Evolutionary conservation across 2,329 filamentous ascomycete genomes (phyloP).

Genomic region (Aspergillus sp.): DNA sequence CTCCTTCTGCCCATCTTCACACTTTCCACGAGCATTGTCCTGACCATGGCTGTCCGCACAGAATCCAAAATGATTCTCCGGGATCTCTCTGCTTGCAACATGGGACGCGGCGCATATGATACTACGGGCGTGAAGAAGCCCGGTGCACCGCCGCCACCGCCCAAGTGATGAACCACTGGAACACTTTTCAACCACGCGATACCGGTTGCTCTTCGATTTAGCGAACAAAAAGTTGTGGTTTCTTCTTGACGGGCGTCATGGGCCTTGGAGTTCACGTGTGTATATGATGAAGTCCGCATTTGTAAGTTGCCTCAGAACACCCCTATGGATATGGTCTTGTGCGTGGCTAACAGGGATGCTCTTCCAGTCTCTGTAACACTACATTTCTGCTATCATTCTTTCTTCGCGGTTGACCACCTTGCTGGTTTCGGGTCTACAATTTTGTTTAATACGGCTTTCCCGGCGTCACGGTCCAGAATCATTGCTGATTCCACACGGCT

Average conservation of each 20-base stretch:
- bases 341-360: slow-evolving; percentile 16
- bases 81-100: slow-evolving; percentile 44
- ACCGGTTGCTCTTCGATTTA: slow-evolving; percentile 15
- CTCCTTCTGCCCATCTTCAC: slow-evolving; percentile 1
- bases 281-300: slow-evolving; percentile 25
- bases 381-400: slow-evolving; percentile 21
- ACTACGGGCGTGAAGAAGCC: slow-evolving; percentile 53
- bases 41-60: slow-evolving; percentile 32
- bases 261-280: slow-evolving; percentile 26
- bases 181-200: slow-evolving; percentile 18
- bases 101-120: slow-evolving; percentile 53
- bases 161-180: slow-evolving; percentile 22
- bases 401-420: slow-evolving; percentile 19
- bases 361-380: slow-evolving; percentile 32
- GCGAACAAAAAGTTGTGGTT: slow-evolving; percentile 23
- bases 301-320: slow-evolving; percentile 21
- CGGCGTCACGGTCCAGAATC: slow-evolving; percentile 19
- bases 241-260: slow-evolving; percentile 22
- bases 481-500: slow-evolving; percentile 19
- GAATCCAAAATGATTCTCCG: slow-evolving; percentile 42
- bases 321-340: slow-evolving; percentile 12
- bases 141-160: slow-evolving; percentile 44
- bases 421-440: slow-evolving; percentile 25
- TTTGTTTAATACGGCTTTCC: slow-evolving; percentile 22
- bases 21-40: slow-evolving; percentile 5